Conservation (phyloP, 305 asterid species). For the Fraxinus xanthoxyloides region DNA sequence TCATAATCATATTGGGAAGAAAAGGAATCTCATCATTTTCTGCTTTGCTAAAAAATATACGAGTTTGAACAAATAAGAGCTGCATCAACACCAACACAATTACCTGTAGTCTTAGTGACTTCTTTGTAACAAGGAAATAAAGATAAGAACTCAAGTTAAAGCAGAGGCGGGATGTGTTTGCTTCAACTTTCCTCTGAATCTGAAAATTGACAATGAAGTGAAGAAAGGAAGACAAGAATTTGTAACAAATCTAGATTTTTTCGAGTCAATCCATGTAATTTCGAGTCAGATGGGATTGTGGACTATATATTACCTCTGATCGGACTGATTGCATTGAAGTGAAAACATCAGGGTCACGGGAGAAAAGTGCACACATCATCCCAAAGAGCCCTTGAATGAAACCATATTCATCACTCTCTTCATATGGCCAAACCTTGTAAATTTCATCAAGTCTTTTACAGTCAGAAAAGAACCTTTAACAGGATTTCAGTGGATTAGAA, state of each 20-base stretch:
- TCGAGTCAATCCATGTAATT: not conserved
- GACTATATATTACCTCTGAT: constrained; percentile 57
- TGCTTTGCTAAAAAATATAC: not conserved
- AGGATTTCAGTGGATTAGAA: constrained; percentile 9
- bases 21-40: constrained; percentile 15
- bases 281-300: constrained; percentile 4
- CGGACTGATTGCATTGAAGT: constrained; percentile 42
- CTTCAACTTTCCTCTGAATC: constrained; percentile 66
- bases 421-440: constrained; percentile 93
- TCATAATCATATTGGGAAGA: constrained; percentile 20
- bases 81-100: constrained; percentile 12
- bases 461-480: constrained; percentile 27
- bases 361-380: constrained; percentile 71
- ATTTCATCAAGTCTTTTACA: constrained; percentile 21
- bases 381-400: constrained; percentile 85
- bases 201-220: constrained; percentile 29
- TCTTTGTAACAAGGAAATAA: constrained; percentile 75
- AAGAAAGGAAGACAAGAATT: constrained; percentile 2
- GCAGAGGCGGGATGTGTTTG: constrained; percentile 72
- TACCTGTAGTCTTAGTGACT: constrained; percentile 81
- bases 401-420: constrained; percentile 82
- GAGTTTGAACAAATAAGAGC: constrained; percentile 2
- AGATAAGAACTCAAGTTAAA: constrained; percentile 93
- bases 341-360: constrained; percentile 60
- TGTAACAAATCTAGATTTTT: constrained; percentile 1